Percentiles rank a stretch among this genome's conserved stretches.
Conservation (phyloP, 2,329 filamentous ascomycete species). For the Aspergillus fructus region DNA sequence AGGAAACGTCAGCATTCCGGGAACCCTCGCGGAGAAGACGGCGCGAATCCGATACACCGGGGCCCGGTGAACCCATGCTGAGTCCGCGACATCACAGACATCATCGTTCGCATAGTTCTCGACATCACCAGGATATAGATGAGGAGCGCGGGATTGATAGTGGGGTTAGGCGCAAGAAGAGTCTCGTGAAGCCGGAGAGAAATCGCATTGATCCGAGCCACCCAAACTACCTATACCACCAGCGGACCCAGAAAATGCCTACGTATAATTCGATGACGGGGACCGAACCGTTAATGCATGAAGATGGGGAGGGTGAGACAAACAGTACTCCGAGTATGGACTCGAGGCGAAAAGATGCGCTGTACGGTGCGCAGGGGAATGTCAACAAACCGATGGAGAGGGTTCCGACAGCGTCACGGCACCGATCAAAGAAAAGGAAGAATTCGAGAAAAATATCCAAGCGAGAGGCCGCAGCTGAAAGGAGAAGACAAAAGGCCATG, state of each 20-base stretch:
- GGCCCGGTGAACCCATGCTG: slow-evolving; percentile 37
- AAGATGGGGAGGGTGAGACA: slow-evolving; percentile 54
- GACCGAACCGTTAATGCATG: slow-evolving; percentile 82
- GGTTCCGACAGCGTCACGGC: slow-evolving; percentile 33
- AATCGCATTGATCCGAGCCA: slow-evolving; percentile 81
- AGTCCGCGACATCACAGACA: slow-evolving; percentile 41
- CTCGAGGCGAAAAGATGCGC: slow-evolving; percentile 43
- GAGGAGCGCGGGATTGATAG: slow-evolving; percentile 53
- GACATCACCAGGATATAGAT: slow-evolving; percentile 44
- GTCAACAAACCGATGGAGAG: slow-evolving; percentile 45
- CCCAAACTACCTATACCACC: slow-evolving; percentile 92
- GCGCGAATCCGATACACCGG: slow-evolving; percentile 68
- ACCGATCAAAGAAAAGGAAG: slow-evolving; percentile 54
- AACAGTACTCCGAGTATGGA: slow-evolving; percentile 65
- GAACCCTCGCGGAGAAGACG: slow-evolving; percentile 68
- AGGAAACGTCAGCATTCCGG: slow-evolving; percentile 62
- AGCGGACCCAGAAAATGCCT: slow-evolving; percentile 91
- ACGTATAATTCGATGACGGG: slow-evolving; percentile 88
- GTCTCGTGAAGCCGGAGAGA: slow-evolving; percentile 84
- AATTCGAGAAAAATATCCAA: slow-evolving; percentile 63
- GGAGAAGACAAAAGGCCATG: slow-evolving; percentile 57
- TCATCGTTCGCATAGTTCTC: slow-evolving; percentile 46
- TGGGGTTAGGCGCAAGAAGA: slow-evolving; percentile 72
- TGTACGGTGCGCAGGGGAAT: slow-evolving; percentile 34
- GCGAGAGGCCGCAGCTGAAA: slow-evolving; percentile 60